Percentiles rank a stretch among this genome's conserved stretches.
phyloP scores from a whole-genome alignment of 2,329 filamentous ascomycete species.

The Coniochaeta sp. region DNA sequence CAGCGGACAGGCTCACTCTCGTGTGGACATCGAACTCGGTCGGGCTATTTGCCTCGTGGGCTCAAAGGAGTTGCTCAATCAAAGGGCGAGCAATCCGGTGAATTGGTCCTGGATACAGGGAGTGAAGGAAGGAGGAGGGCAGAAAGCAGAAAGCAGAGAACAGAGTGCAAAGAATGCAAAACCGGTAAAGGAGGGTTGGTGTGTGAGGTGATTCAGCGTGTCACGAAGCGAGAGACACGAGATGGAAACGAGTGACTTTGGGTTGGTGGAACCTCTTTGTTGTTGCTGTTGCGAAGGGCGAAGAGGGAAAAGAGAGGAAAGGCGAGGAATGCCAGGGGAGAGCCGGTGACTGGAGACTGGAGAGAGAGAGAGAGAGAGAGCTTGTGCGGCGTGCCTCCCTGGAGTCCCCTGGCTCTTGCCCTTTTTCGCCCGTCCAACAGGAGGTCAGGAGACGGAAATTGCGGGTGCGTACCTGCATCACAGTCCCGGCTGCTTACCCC shows the following conservation, averaged over 20 bases:
- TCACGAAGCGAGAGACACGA: neutral
- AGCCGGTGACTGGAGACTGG: neutral
- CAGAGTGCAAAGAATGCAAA: too few species aligned
- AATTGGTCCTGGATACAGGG: neutral
- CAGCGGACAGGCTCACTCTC: neutral
- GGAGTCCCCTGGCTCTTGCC: neutral
- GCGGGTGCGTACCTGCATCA: constrained; percentile 1
- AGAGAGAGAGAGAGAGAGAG: neutral
- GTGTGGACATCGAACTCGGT: neutral
- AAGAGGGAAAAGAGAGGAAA: neutral
- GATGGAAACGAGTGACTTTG: constrained; percentile 2
- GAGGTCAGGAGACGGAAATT: neutral
- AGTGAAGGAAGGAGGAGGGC: neutral
- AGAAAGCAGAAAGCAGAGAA: neutral
- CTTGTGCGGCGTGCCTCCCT: neutral
- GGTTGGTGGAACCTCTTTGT: neutral
- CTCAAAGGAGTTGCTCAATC: neutral
- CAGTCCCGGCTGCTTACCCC: neutral
- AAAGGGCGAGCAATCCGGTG: neutral
- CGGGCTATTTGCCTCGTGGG: neutral
- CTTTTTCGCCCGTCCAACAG: neutral
- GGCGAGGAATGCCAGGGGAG: neutral
- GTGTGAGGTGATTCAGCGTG: neutral
- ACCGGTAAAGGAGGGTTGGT: neutral
- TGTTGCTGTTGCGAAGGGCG: neutral